phyloP scores from a whole-genome alignment of 257 asterid genomes.

The Solanum chilense region DNA sequence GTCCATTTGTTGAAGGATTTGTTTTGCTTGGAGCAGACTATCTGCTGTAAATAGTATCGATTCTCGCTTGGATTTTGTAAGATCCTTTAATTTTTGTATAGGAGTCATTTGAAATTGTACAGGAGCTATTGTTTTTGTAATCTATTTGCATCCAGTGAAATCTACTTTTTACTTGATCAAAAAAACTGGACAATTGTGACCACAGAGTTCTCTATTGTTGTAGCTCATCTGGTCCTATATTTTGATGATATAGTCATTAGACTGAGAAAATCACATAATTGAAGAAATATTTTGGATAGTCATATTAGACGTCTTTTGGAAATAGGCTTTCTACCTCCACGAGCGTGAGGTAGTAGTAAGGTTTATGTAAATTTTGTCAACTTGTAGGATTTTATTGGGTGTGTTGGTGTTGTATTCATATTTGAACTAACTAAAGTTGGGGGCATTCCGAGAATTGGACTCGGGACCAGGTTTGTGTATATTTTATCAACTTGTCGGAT shows the following conservation, averaged over 20 bases:
- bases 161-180: not conserved
- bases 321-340: not conserved
- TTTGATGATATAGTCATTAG: not conserved
- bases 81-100: not conserved
- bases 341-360: not conserved
- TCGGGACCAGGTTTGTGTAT: no score
- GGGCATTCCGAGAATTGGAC: no score
- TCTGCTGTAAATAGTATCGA: not conserved
- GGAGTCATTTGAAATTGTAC: not conserved
- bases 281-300: not conserved
- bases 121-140: not conserved
- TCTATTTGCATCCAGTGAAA: not conserved
- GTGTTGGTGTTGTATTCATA: no score
- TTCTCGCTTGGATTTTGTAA: not conserved
- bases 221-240: not conserved
- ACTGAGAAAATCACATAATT: not conserved
- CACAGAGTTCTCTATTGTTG: not conserved
- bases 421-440: no score
- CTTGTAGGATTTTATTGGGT: not conserved
- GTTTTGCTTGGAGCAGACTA: not conserved
- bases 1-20: not conserved
- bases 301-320: not conserved
- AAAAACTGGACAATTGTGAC: not conserved
- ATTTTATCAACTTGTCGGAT: no score
- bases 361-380: no score